Percentiles rank a stretch among this genome's conserved stretches.
These are phyloP conservation scores for Vachellia collinsii DNA, from an alignment of 306 rosid genomes.

Conservation along the genomic window DNA sequence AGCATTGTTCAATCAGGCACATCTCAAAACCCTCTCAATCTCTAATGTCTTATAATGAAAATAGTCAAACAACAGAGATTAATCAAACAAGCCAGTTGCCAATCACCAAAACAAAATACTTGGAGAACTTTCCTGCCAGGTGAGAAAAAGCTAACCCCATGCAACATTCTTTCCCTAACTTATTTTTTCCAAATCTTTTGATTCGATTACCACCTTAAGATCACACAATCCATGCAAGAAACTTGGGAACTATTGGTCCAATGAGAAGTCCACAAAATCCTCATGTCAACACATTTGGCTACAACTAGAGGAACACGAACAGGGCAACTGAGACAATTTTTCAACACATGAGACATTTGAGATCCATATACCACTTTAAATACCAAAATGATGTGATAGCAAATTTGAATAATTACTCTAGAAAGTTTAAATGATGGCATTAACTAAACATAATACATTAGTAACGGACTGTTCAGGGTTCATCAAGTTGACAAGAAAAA, in stretches of 20 bases:
- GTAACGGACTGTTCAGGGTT: background rate
- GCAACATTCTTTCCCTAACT: background rate
- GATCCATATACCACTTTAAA: conserved; percentile 7
- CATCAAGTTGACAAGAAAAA: conserved; percentile 7
- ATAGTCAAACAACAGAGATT: background rate
- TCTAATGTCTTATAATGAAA: background rate
- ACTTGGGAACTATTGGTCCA: conserved; percentile 14
- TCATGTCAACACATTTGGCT: background rate
- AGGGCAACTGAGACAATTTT: background rate
- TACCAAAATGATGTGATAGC: background rate
- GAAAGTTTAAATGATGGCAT: background rate
- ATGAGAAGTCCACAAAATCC: conserved; percentile 3
- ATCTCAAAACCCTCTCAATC: background rate
- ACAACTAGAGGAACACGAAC: conserved; percentile 13
- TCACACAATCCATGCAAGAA: conserved; percentile 8
- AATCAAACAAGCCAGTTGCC: background rate
- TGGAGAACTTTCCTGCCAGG: background rate
- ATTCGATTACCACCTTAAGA: background rate
- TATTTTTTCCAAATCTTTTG: background rate
- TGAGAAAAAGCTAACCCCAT: background rate
- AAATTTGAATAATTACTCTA: background rate
- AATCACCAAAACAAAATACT: background rate
- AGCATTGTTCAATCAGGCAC: background rate
- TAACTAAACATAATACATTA: conserved; percentile 3
- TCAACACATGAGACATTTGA: conserved; percentile 4